Evolutionary conservation across 2,329 filamentous ascomycete genomes (phyloP).

Genomic region (Beauveria sp.): DNA sequence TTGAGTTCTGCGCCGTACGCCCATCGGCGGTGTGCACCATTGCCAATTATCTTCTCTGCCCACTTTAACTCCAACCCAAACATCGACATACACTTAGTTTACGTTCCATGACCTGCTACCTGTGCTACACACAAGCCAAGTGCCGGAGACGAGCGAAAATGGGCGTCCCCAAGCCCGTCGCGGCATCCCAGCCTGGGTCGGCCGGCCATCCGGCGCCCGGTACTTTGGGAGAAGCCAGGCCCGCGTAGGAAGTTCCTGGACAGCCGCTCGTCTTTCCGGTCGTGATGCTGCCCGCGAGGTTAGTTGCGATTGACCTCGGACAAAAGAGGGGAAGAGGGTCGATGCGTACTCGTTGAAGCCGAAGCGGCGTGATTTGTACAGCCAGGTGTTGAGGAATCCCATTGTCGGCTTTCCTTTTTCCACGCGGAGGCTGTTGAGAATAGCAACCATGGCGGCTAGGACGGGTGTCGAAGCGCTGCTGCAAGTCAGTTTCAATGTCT

Average conservation of each 20-base stretch:
- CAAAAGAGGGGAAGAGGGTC: not conserved
- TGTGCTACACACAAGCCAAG: not conserved
- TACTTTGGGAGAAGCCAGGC: slow-evolving; percentile 20
- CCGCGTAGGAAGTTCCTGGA: slow-evolving; percentile 19
- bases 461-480: slow-evolving; percentile 51
- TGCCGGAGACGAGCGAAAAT: slow-evolving; percentile 29
- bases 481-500: not conserved
- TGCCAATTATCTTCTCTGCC: not conserved
- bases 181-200: slow-evolving; percentile 29
- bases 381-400: slow-evolving; percentile 56
- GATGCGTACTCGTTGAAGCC: slow-evolving; percentile 29
- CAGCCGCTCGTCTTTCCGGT: slow-evolving; percentile 27
- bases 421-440: slow-evolving; percentile 57
- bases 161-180: slow-evolving; percentile 38
- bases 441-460: slow-evolving; percentile 53
- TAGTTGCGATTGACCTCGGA: not conserved
- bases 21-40: too few species aligned
- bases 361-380: slow-evolving; percentile 35
- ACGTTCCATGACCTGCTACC: not conserved
- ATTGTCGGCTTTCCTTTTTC: slow-evolving; percentile 43
- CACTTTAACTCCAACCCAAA: not conserved
- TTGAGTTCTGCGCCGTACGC: too few species aligned
- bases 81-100: not conserved
- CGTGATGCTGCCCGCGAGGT: slow-evolving; percentile 25
- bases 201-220: slow-evolving; percentile 22